phyloP scores from a whole-genome alignment of 805 yeast genomes.

The Kregervanrija delftensis region DNA sequence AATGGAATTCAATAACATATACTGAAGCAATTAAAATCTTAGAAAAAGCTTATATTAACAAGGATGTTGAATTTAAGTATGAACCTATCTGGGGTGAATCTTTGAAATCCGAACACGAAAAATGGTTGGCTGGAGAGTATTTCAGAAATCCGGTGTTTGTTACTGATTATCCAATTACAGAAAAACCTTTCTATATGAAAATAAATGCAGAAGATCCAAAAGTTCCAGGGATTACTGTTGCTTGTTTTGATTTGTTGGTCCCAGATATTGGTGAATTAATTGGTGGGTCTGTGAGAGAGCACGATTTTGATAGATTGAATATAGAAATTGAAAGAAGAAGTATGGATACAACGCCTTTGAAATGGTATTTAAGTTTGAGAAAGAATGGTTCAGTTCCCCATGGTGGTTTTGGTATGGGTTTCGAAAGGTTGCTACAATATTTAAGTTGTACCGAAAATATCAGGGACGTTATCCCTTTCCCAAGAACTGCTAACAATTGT shows the following conservation, averaged over 20 bases:
- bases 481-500: conserved; percentile 58
- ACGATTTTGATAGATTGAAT: conserved; percentile 40
- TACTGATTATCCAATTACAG: conserved; percentile 72
- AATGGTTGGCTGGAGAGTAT: conserved; percentile 70
- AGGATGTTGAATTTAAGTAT: conserved; percentile 31
- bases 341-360: conserved; percentile 54
- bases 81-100: conserved; percentile 64
- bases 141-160: conserved; percentile 78
- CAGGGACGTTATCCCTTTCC: conserved; percentile 82
- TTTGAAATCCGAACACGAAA: conserved; percentile 82
- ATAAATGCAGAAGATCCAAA: conserved; percentile 30
- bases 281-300: conserved; percentile 93
- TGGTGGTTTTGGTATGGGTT: conserved; percentile 96
- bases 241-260: conserved; percentile 80
- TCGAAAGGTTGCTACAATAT: conserved; percentile 76
- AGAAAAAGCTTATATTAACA: conserved; percentile 24
- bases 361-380: conserved; percentile 78
- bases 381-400: conserved; percentile 81
- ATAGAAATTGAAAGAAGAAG: conserved; percentile 43
- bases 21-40: conserved; percentile 62
- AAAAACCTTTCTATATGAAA: conserved; percentile 93
- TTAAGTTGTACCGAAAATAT: conserved; percentile 71
- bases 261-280: conserved; percentile 92
- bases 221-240: conserved; percentile 52
- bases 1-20: conserved; percentile 73